phyloP scores from a whole-genome alignment of 2,329 filamentous ascomycete genomes.

The Xylaria polymorpha region DNA sequence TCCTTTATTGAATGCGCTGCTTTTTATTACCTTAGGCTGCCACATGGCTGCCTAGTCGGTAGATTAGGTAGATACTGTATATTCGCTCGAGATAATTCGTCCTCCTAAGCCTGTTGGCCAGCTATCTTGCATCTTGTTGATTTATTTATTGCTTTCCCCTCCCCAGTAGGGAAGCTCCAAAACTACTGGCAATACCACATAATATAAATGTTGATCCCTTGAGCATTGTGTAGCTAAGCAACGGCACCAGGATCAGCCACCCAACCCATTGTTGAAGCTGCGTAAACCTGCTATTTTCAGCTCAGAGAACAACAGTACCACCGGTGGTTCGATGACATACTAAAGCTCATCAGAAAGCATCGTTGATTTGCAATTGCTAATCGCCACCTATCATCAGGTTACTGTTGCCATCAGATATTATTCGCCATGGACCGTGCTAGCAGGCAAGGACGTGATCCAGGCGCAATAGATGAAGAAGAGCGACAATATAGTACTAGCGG shows the following conservation, averaged over 20 bases:
- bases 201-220: background rate
- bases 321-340: background rate
- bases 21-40: too few species aligned
- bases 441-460: constrained; percentile 50
- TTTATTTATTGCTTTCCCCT: background rate
- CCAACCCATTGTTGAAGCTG: background rate
- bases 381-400: background rate
- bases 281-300: background rate
- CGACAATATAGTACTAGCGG: constrained; percentile 60
- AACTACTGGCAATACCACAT: background rate
- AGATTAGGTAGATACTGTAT: too few species aligned
- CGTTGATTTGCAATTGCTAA: background rate
- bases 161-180: background rate
- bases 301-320: background rate
- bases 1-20: too few species aligned
- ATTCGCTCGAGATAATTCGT: too few species aligned
- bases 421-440: constrained; percentile 52
- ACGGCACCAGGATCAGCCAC: background rate
- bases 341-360: background rate
- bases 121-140: background rate
- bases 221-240: background rate
- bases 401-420: background rate
- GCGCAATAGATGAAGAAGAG: constrained; percentile 62
- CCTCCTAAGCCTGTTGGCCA: too few species aligned
- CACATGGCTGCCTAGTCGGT: too few species aligned